phyloP scores from a whole-genome alignment of 106 monocot genomes.

The Platanthera zijinensis region DNA sequence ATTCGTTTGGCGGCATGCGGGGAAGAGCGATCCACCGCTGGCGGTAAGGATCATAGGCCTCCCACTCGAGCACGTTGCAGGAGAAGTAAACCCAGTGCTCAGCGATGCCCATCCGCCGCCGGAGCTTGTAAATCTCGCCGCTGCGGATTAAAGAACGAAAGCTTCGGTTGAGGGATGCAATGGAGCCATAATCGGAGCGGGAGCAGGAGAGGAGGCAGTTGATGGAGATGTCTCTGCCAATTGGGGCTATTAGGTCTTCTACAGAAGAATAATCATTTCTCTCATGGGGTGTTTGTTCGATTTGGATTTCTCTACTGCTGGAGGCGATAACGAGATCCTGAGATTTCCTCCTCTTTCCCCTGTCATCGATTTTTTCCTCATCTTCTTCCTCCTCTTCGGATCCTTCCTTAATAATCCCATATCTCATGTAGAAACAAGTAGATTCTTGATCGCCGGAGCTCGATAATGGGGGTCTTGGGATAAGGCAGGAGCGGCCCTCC shows the following conservation, averaged over 20 bases:
- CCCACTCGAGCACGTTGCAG: conserved; percentile 68
- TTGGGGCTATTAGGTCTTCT: conserved; percentile 29
- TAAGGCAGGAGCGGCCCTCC: conserved; percentile 63
- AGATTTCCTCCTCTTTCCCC: not conserved
- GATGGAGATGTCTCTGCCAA: conserved; percentile 41
- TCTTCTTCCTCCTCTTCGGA: not conserved
- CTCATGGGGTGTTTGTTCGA: not conserved
- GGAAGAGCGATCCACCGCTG: conserved; percentile 54
- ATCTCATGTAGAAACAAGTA: conserved; percentile 47
- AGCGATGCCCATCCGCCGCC: conserved; percentile 28
- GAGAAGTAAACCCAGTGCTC: conserved; percentile 94
- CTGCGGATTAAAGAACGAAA: conserved; percentile 45
- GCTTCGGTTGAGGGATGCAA: conserved; percentile 40
- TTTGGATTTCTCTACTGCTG: not conserved
- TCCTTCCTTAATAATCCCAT: conserved; percentile 17
- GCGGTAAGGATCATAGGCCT: conserved; percentile 54
- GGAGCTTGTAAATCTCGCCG: conserved; percentile 57
- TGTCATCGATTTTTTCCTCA: not conserved
- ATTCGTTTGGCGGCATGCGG: conserved; percentile 58
- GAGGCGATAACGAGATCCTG: not conserved
- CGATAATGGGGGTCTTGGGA: conserved; percentile 33
- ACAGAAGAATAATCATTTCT: conserved; percentile 17
- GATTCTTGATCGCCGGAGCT: conserved; percentile 56
- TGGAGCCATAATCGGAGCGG: conserved; percentile 39
- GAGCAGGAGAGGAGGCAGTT: conserved; percentile 48